Evolutionary conservation across 768 basidiomycete genomes (phyloP).

Genomic region (Grammothele lineata): DNA sequence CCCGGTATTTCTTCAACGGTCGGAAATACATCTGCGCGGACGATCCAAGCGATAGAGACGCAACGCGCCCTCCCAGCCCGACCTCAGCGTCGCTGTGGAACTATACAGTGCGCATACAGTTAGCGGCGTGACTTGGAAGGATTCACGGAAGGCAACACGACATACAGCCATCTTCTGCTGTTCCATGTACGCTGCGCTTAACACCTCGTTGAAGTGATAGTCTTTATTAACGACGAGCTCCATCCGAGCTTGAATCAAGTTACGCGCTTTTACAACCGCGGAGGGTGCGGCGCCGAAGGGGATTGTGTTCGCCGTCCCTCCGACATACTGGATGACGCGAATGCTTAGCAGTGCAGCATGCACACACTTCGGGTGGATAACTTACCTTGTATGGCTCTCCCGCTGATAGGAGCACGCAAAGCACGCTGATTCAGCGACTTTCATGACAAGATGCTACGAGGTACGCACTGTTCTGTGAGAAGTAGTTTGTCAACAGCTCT

Average conservation of each 20-base stretch:
- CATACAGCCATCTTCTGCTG: slow-evolving; percentile 77
- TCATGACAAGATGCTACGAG: not conserved
- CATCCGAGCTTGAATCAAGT: slow-evolving; percentile 55
- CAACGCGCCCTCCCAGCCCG: slow-evolving; percentile 69
- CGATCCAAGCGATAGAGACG: slow-evolving; percentile 73
- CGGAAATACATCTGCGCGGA: slow-evolving; percentile 81
- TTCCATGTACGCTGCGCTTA: slow-evolving; percentile 83
- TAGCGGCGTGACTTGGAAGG: not conserved
- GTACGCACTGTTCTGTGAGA: slow-evolving; percentile 67
- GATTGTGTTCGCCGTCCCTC: slow-evolving; percentile 69
- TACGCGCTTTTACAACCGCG: slow-evolving; percentile 55
- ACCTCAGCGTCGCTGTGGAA: slow-evolving; percentile 78
- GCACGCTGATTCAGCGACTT: too few relatives aligned
- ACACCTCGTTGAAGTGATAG: slow-evolving; percentile 67
- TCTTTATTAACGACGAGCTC: slow-evolving; percentile 13
- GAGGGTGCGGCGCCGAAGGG: slow-evolving; percentile 55
- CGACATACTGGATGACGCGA: slow-evolving; percentile 64
- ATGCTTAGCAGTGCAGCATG: too few relatives aligned
- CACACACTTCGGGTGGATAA: too few relatives aligned
- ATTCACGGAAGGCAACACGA: not conserved
- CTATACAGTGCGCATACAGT: slow-evolving; percentile 31
- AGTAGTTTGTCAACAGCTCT: slow-evolving; percentile 70
- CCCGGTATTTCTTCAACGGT: slow-evolving; percentile 33
- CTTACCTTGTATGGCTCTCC: slow-evolving; percentile 77
- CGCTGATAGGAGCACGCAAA: slow-evolving; percentile 47